Conservation (phyloP, 1,284 basidiomycete species). For the Gastroboletus turbinatus region DNA sequence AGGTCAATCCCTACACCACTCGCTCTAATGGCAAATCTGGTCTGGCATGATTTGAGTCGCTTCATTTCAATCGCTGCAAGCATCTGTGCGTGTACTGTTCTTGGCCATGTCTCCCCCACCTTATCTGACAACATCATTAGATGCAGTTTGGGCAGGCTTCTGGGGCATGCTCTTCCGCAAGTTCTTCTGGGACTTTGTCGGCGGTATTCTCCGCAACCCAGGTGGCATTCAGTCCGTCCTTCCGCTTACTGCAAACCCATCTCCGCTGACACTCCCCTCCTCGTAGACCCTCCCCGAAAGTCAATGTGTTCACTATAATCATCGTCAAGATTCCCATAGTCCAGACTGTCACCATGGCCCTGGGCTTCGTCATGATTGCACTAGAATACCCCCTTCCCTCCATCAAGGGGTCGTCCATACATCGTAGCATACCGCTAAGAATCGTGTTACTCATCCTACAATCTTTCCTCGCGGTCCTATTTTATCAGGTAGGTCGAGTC, state of each 20-base stretch:
- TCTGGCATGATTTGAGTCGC: constrained; percentile 82
- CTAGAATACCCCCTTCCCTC: constrained; percentile 68
- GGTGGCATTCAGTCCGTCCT: constrained; percentile 76
- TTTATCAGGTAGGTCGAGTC: constrained; percentile 68
- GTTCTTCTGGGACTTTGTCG: constrained; percentile 87
- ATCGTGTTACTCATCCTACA: constrained; percentile 66
- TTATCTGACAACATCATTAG: constrained; percentile 39
- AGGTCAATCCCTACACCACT: neutral
- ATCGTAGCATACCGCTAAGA: constrained; percentile 65
- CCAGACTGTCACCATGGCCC: constrained; percentile 61
- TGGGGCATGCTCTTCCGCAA: constrained; percentile 83
- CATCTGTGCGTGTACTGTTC: constrained; percentile 58
- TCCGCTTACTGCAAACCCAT: neutral
- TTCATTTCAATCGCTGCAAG: constrained; percentile 70
- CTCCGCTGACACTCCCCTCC: constrained; percentile 2
- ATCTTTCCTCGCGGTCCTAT: constrained; percentile 64
- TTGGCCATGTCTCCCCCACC: neutral
- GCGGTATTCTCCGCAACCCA: constrained; percentile 68
- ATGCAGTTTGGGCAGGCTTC: constrained; percentile 76
- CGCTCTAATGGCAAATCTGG: constrained; percentile 70
- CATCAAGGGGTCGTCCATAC: constrained; percentile 54
- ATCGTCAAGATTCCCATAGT: constrained; percentile 76
- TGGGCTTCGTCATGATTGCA: constrained; percentile 57
- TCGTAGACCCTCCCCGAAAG: constrained; percentile 61
- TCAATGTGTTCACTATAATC: constrained; percentile 62